Base-by-base conservation (phyloP, 73 alveolate species). In the Blepharisma japonicum region DNA sequence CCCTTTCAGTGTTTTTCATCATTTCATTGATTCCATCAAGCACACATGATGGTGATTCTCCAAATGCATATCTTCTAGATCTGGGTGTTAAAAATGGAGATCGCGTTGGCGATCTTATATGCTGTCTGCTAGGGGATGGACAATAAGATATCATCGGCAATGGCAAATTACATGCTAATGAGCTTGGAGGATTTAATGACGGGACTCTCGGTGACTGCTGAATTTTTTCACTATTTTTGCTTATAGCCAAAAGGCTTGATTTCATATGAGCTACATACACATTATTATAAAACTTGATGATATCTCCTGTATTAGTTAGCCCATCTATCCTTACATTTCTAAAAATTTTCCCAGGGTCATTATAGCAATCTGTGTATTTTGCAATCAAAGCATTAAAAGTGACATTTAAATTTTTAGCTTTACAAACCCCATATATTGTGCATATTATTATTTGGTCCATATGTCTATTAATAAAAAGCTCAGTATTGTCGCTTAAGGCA, bases 351-450 rank as follows among this genome's bases (percentile, higher is more conserved):
- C 74, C 74, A 25, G 14, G 14, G 47, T 61, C 74, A 61, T 61
- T 61, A 61, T 61, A 61, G 5, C 11, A 61, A 8, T 61, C 74
- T 14, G 74, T 61, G 23, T 61, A 61, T 25, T 61, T 61, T n/a
- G 47, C 23, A 9, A 61, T 61, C 39, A 61, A 25, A 25, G 14
- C 23, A 39, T 61, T 61, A 61, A 61, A 61, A 8, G 74, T 61
- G 39, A 61, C 74, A 25, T 61, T 61, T 32, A 32, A 32, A 32
- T 32, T 32, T 32, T 32, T 32, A 6, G 82, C 74, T 74, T 81
- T 88, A 51, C 95, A 88, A 14, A 88, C 92, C 8, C 89, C 90
- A 77, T 83, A 88, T 2, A 88, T 79, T 5, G 95, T 67, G 80
- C 95, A 88, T 72, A 88, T 84, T 20, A 88, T 82, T 6, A 88